Conservation (phyloP, 139 green algal genomes). For the Chlorella sp. region DNA sequence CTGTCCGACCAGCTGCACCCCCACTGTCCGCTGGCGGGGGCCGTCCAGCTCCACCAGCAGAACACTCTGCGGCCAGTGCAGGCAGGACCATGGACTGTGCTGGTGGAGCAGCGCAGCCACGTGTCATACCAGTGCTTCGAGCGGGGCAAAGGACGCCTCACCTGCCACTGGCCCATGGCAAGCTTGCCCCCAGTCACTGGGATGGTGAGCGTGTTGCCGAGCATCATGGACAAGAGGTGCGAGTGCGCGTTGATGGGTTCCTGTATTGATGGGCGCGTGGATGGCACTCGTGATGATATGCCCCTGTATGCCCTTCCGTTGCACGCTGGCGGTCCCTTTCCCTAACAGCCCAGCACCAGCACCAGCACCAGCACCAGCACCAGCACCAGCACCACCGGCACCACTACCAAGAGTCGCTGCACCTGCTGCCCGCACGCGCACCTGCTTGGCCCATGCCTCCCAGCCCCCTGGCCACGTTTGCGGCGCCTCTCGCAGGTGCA, state of each 20-base stretch:
- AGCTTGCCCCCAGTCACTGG: conserved; percentile 46
- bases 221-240: conserved; percentile 66
- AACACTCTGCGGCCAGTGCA: conserved; percentile 38
- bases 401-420: neutral
- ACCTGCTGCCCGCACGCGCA: neutral
- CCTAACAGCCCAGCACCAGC: neutral
- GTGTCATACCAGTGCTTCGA: neutral
- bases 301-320: neutral
- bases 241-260: conserved; percentile 76
- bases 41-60: conserved; percentile 76
- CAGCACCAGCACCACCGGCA: neutral
- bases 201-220: conserved; percentile 56
- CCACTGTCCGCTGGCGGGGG: conserved; percentile 49
- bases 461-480: conserved; percentile 41
- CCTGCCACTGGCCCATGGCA: conserved; percentile 64
- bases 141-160: conserved; percentile 1
- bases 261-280: conserved; percentile 17
- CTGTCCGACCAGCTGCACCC: conserved; percentile 56
- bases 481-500: conserved; percentile 64
- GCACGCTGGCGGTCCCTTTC: neutral
- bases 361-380: neutral
- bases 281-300: neutral
- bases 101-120: neutral
- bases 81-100: no score
- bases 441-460: conserved; percentile 33